Evolutionary conservation across 73 alveolate species (phyloP), one percentile per base, ranked within the genome.

Genomic region (Urostyla sp.): DNA sequence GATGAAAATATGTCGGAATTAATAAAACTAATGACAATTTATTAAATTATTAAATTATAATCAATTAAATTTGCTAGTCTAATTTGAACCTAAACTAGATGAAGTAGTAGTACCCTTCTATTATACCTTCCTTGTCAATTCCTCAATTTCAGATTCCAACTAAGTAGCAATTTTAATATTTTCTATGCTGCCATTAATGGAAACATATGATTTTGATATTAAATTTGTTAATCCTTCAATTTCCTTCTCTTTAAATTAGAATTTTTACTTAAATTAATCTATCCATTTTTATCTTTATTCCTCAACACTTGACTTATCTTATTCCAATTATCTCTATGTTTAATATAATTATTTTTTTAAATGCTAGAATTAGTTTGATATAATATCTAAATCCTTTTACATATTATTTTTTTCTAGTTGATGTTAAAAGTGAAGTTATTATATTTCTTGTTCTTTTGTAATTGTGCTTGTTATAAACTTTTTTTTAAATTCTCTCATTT

Each of bases 241-340:
- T 43, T 63, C 79, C 26, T 63, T 63, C 44, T 63, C 79, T 23
- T 63, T 63, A 32, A 63, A 63, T 16, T 63, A 48, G 28, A 43
- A 63, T 40, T 63, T 63, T 60, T 63, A 43, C 50, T 63, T 63
- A 28, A 63, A 63, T 21, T 63, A 57, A 16, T 63, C 79, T 24
- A 63, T 63, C 79, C 60, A 63, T 5, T 34, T 34, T 46, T 63
- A 43, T 46, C 44, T 63, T 21, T 63, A 21, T 8, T 15, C 27
- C n/a, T 63, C 79, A 21, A 63, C 10, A 6, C 21, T 13, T 23
- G 37, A 16, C 44, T 50, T 63, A 16, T 63, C 79, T 40, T 43
- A 5, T 16, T 63, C 79, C 13, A 28, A 10, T 32, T 23, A 21
- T 3, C n/a, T 5, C 24, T 63, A 24, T 1, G 20, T 21, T 35